phyloP scores from a whole-genome alignment of 1,139 yeast species.

The Saccharomyces hybrid region DNA sequence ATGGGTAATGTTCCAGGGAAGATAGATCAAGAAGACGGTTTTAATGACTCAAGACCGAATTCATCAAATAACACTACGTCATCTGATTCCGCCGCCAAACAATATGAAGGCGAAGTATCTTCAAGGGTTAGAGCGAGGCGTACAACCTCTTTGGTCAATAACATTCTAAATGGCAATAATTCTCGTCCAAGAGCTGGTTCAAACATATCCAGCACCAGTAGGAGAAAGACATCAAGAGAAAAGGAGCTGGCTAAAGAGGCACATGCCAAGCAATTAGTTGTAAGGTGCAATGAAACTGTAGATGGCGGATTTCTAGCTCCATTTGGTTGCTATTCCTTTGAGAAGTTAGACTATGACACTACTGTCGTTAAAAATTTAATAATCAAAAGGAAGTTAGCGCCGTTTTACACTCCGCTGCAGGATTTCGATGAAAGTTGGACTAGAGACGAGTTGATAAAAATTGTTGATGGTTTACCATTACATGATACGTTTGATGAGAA shows the following conservation, averaged over 20 bases:
- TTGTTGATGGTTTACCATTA: conserved; percentile 47
- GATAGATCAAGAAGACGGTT: conserved; percentile 32
- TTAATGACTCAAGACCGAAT: conserved; percentile 4
- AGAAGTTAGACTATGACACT: conserved; percentile 66
- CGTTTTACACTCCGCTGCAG: conserved; percentile 84
- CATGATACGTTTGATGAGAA: conserved; percentile 53
- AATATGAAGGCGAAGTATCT: conserved; percentile 7
- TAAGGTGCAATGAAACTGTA: conserved; percentile 51
- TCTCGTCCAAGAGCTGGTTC: conserved; percentile 12
- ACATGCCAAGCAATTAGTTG: conserved; percentile 51
- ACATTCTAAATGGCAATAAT: conserved; percentile 15
- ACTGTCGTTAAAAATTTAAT: conserved; percentile 63
- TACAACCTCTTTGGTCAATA: conserved; percentile 24
- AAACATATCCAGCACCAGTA: conserved; percentile 16
- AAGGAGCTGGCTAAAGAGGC: conserved; percentile 45
- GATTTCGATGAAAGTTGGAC: conserved; percentile 74
- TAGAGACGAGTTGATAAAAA: conserved; percentile 56
- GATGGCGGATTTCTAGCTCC: conserved; percentile 85
- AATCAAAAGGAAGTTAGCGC: conserved; percentile 64
- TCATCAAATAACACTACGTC: conserved; percentile 9
- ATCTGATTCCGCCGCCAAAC: conserved; percentile 4
- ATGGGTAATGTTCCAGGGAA: conserved; percentile 62
- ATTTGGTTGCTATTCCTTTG: conserved; percentile 71
- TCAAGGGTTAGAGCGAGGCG: conserved; percentile 15
- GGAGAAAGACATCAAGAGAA: conserved; percentile 40